These are phyloP conservation scores for Debaryomyces sp. DNA, from an alignment of 1,139 yeast species.

Conservation along the genomic window DNA sequence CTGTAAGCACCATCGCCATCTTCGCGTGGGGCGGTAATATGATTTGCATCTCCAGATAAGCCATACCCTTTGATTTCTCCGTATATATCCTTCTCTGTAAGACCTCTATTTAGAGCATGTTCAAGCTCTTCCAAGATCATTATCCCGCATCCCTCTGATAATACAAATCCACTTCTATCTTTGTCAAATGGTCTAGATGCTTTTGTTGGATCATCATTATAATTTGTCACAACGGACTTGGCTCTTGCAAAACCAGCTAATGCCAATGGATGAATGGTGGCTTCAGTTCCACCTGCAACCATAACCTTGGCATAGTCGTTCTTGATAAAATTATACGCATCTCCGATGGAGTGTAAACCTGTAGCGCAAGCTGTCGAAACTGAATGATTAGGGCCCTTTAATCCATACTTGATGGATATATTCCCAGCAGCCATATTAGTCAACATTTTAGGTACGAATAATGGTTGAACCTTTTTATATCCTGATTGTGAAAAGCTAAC, in stretches of 20 bases:
- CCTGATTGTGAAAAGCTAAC: conserved; percentile 54
- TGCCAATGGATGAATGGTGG: conserved; percentile 83
- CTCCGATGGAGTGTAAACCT: conserved; percentile 93
- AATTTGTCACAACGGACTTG: conserved; percentile 70
- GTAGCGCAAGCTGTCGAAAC: conserved; percentile 97
- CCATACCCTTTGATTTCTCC: conserved; percentile 91
- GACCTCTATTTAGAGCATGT: conserved; percentile 69
- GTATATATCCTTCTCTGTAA: conserved; percentile 56
- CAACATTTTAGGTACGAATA: conserved; percentile 80
- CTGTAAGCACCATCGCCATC: conserved; percentile 83
- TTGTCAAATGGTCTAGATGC: conserved; percentile 91
- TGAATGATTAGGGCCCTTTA: conserved; percentile 85
- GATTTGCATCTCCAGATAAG: conserved; percentile 86
- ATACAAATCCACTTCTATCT: conserved; percentile 80
- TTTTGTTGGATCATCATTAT: conserved; percentile 57
- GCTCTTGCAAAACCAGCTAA: conserved; percentile 93
- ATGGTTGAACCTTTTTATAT: conserved; percentile 76
- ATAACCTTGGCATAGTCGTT: conserved; percentile 84
- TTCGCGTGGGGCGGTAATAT: conserved; percentile 87
- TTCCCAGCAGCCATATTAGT: conserved; percentile 97
- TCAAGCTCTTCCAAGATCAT: conserved; percentile 74
- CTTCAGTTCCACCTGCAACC: conserved; percentile 93
- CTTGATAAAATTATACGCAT: conserved; percentile 78
- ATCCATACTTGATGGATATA: conserved; percentile 73
- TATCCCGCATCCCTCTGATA: conserved; percentile 92